These are phyloP conservation scores for Schizochytrium sp. DNA, from an alignment of 108 stramenopile genomes.

Conservation along the genomic window DNA sequence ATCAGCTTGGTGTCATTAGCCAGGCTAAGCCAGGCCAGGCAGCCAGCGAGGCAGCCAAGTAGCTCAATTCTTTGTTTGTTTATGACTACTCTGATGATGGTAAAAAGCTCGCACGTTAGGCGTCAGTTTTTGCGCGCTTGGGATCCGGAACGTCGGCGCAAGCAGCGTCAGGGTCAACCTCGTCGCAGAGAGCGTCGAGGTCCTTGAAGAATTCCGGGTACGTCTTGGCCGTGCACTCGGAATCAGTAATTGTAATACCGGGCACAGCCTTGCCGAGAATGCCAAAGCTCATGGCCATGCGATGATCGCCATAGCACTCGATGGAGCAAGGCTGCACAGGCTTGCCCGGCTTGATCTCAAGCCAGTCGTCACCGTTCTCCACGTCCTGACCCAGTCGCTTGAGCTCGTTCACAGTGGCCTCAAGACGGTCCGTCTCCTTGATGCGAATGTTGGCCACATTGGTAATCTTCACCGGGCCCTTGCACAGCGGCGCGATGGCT, in stretches of 20 bases:
- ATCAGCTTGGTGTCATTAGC: too few relatives aligned
- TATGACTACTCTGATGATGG: too few relatives aligned
- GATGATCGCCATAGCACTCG: conserved; percentile 20
- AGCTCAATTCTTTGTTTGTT: too few relatives aligned
- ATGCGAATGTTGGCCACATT: conserved; percentile 20
- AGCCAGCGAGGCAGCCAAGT: too few relatives aligned
- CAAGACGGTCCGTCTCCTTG: conserved; percentile 26
- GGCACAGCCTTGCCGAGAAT: not conserved
- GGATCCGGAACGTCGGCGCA: not conserved
- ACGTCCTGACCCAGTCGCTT: not conserved
- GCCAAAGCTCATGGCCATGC: conserved; percentile 22
- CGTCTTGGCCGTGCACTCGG: conserved; percentile 25
- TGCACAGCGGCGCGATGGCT: not conserved
- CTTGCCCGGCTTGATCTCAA: not conserved
- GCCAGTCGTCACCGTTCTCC: not conserved
- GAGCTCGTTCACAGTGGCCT: conserved; percentile 3
- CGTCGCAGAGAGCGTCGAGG: not conserved
- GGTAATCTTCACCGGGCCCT: not conserved
- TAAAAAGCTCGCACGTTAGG: too few relatives aligned
- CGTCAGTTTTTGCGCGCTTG: not conserved
- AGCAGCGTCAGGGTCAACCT: not conserved
- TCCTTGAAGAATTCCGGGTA: conserved; percentile 19
- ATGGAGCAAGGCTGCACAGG: not conserved
- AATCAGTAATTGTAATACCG: not conserved
- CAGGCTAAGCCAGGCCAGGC: too few relatives aligned